Base-by-base conservation (phyloP, 78 protist genomes). In the Bodo saltans region DNA sequence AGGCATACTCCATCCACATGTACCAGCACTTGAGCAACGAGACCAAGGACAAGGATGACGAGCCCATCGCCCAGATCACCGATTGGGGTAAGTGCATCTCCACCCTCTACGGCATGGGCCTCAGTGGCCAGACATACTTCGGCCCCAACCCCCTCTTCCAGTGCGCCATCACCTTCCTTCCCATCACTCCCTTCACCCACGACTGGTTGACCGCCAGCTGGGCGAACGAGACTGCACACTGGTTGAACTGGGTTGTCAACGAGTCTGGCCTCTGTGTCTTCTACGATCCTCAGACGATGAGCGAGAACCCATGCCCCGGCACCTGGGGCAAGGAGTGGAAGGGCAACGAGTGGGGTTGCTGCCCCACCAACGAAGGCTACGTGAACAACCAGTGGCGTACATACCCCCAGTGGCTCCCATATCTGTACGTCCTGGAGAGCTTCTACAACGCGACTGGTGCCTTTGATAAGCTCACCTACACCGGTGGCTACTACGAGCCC, bases 351-450 rank as follows among this genome's bases (percentile, higher is more conserved):
- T 71, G 38, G 35, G 8, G 34, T 8, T 71, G 74, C 74, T 71
- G 74, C 74, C 74, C 74, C 29, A 71, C 74, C 35, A 71, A 71
- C 38, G 74, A 71, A 8, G 74, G 60, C 60, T 47, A 47, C 60
- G n/a, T 17, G 60, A 47, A 23, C n/a, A 47, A 47, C 60, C 60
- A 47, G 60, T 47, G 60, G 60, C 60, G 60, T 8, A 17, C 60
- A 17, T 47, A 17, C n/a, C 60, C 60, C 60, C 8, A 47, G n/a
- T 47, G 60, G 60, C 17, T 23, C 17, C 60, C 60, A 17, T 47
- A 47, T 17, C 60, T 47, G 60, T 47, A 47, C 60, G 60, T 17
- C 60, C 60, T 47, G 60, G n/a, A 47, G 60, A 23, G n/a, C 17
- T 17, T 47, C n/a, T 23, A 17, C 60, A 17, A 47, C 60, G n/a